Percentiles rank a stretch among this genome's conserved stretches.
phyloP scores from a whole-genome alignment of 768 basidiomycete species.

The Amylocystis lapponica region DNA sequence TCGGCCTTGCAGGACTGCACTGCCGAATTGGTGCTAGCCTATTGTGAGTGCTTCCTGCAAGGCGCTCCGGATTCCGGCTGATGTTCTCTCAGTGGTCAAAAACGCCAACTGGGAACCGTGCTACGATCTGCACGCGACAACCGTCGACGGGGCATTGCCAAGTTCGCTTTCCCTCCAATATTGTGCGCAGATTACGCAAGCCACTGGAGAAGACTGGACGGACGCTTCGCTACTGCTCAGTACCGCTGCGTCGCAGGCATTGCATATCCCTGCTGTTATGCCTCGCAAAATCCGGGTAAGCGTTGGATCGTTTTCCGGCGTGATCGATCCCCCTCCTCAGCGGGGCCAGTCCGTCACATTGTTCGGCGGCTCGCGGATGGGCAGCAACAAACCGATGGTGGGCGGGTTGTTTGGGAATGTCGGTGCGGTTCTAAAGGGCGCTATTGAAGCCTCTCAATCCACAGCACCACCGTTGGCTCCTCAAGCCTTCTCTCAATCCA shows the following conservation, averaged over 20 bases:
- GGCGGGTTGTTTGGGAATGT: no score
- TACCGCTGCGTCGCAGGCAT: conserved; percentile 39
- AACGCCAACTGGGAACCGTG: conserved; percentile 46
- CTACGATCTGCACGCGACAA: conserved; percentile 54
- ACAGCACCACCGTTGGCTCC: no score
- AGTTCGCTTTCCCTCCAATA: conserved; percentile 46
- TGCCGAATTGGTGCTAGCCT: conserved; percentile 44
- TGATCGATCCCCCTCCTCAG: not conserved
- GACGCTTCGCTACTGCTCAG: conserved; percentile 45
- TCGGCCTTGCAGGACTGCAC: conserved; percentile 2
- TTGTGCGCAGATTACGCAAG: conserved; percentile 46
- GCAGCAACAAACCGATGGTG: not conserved
- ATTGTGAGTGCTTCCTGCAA: conserved; percentile 18
- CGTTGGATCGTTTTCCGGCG: no score
- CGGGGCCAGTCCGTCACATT: not conserved
- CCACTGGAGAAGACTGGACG: conserved; percentile 59
- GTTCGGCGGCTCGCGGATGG: not conserved
- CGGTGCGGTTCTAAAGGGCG: no score
- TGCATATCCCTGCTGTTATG: no score
- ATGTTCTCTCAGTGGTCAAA: conserved; percentile 38
- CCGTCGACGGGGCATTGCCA: conserved; percentile 36
- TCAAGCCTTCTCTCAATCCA: no score
- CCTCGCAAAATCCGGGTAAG: no score
- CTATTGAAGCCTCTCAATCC: no score
- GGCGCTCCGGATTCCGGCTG: no score